phyloP scores from a whole-genome alignment of 192 early-diverging fungal genomes.

The Ambispora gerdemannii region DNA sequence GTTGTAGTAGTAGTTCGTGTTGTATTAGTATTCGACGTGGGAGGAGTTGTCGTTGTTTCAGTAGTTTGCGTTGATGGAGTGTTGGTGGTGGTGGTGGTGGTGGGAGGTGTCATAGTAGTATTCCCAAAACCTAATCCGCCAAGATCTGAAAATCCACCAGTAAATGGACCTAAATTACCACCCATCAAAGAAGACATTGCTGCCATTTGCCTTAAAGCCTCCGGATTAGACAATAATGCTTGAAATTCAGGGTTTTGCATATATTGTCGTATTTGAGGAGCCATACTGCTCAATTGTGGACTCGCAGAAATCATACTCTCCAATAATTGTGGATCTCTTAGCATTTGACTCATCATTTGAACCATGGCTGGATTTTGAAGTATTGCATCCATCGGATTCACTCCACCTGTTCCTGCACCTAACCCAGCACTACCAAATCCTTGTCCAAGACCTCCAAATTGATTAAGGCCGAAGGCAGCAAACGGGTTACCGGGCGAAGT shows the following conservation, averaged over 20 bases:
- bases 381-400: conserved; percentile 55
- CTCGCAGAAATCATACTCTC: conserved; percentile 81
- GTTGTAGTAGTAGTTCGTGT: conserved; percentile 32
- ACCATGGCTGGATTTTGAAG: conserved; percentile 82
- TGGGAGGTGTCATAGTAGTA: conserved; percentile 34
- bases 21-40: conserved; percentile 24
- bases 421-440: conserved; percentile 39
- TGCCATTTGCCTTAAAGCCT: conserved; percentile 70
- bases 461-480: conserved; percentile 32
- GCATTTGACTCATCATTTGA: conserved; percentile 75
- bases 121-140: conserved; percentile 27
- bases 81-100: conserved; percentile 31
- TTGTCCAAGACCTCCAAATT: neutral
- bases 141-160: conserved; percentile 30
- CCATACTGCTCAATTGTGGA: conserved; percentile 76
- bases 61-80: conserved; percentile 43
- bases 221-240: conserved; percentile 84
- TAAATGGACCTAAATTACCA: conserved; percentile 13
- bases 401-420: conserved; percentile 62
- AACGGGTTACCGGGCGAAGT: conserved; percentile 37
- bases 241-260: conserved; percentile 74
- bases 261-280: conserved; percentile 83
- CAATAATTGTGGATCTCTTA: conserved; percentile 82
- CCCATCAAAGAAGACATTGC: conserved; percentile 55
- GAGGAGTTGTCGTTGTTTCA: conserved; percentile 9